These are phyloP conservation scores for Aspergillus sojae DNA, from an alignment of 2,329 filamentous ascomycete species.

Conservation along the genomic window DNA sequence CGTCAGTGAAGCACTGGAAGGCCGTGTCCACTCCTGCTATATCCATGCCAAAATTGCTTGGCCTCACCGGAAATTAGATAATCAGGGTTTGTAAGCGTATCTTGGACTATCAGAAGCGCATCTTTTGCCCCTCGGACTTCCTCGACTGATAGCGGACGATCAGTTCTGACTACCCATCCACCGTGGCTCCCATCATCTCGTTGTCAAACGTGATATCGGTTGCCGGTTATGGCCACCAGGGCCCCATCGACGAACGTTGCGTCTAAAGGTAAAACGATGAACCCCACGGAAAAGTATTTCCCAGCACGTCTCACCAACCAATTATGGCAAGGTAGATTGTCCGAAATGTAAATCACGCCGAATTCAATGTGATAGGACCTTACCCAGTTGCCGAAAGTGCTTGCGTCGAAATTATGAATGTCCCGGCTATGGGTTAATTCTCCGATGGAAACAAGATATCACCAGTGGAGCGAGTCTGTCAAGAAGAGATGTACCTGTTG, in stretches of 20 bases:
- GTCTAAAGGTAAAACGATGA: not conserved
- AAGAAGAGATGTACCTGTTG: slow-evolving; percentile 22
- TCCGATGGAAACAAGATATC: slow-evolving; percentile 30
- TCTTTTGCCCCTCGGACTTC: not conserved
- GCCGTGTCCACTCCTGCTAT: not conserved
- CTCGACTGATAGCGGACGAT: not conserved
- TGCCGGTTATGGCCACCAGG: not conserved
- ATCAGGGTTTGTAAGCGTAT: not conserved
- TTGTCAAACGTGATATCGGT: not conserved
- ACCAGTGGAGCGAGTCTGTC: slow-evolving; percentile 29
- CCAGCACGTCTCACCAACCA: not conserved
- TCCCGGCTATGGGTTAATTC: slow-evolving; percentile 27
- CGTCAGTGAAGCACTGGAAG: too few relatives aligned
- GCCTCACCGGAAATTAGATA: not conserved
- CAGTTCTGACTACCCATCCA: not conserved
- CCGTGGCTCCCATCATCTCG: not conserved
- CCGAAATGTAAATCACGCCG: slow-evolving; percentile 26
- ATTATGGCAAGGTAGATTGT: slow-evolving; percentile 17
- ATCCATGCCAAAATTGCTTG: not conserved
- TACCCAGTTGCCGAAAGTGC: slow-evolving; percentile 29
- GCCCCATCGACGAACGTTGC: not conserved
- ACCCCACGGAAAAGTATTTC: not conserved
- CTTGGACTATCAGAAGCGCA: not conserved
- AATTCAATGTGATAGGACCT: slow-evolving; percentile 29
- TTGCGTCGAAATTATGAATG: slow-evolving; percentile 27